phyloP scores from a whole-genome alignment of 495 filamentous ascomycete species.

The Penicillium ochrochloron region DNA sequence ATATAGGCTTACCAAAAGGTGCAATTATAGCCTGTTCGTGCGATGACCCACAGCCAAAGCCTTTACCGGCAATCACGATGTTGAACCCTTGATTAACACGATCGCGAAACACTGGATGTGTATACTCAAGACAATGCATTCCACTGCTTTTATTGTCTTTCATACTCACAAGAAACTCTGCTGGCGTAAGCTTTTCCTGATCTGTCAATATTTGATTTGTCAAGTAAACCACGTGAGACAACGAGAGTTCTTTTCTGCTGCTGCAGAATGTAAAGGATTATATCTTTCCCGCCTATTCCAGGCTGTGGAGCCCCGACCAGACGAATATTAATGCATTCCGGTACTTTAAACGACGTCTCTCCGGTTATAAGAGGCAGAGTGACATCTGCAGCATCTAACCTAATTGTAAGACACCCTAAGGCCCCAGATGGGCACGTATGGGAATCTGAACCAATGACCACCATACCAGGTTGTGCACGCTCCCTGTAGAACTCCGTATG shows the following conservation, averaged over 20 bases:
- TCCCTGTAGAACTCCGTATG: constrained; percentile 54
- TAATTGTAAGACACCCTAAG: constrained; percentile 46
- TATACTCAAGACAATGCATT: constrained; percentile 41
- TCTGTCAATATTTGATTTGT: background rate
- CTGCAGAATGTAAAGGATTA: constrained; percentile 50
- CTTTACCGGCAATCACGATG: constrained; percentile 48
- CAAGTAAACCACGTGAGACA: background rate
- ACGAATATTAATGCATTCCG: constrained; percentile 44
- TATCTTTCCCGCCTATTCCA: constrained; percentile 53
- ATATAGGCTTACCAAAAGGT: constrained; percentile 28
- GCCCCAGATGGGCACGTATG: constrained; percentile 53
- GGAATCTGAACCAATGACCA: constrained; percentile 52
- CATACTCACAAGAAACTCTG: constrained; percentile 34
- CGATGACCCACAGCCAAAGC: constrained; percentile 49
- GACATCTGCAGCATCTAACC: constrained; percentile 52
- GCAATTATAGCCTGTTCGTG: constrained; percentile 48
- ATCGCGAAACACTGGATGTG: constrained; percentile 44
- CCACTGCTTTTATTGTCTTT: constrained; percentile 37
- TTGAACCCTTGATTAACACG: constrained; percentile 37
- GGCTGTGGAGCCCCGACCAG: constrained; percentile 38
- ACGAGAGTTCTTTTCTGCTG: constrained; percentile 36
- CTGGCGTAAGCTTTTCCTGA: constrained; percentile 30
- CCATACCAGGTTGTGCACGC: constrained; percentile 49
- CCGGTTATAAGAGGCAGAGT: constrained; percentile 50
- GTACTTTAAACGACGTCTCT: constrained; percentile 53